Evolutionary conservation across 805 yeast species (phyloP).

Genomic region (Nakazawaea molendinolei): DNA sequence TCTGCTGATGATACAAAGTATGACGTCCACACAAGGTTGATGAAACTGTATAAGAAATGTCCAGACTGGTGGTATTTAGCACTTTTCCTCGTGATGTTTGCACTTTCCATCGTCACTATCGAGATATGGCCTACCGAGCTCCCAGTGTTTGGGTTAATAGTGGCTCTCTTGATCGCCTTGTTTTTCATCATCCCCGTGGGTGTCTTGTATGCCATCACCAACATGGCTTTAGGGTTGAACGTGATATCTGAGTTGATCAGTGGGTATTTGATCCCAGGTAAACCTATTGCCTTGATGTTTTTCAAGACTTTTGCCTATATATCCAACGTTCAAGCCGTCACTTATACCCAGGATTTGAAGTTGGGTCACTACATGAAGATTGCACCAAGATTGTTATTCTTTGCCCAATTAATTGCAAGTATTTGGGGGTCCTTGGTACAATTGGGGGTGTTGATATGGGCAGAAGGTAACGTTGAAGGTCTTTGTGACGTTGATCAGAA

Average conservation of each 20-base stretch:
- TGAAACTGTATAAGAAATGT: constrained; percentile 55
- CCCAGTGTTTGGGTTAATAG: constrained; percentile 57
- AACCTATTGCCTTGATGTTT: constrained; percentile 55
- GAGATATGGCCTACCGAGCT: constrained; percentile 42
- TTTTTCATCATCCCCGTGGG: constrained; percentile 56
- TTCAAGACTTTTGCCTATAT: constrained; percentile 55
- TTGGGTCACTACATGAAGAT: constrained; percentile 59
- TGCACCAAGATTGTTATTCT: constrained; percentile 55
- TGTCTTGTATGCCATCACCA: constrained; percentile 56
- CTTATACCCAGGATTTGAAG: constrained; percentile 50
- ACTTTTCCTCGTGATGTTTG: constrained; percentile 38
- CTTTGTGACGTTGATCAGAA: constrained; percentile 37
- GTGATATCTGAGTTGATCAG: constrained; percentile 59
- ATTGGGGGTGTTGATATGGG: constrained; percentile 35
- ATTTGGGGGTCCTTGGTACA: constrained; percentile 38
- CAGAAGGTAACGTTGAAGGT: constrained; percentile 28
- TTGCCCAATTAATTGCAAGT: constrained; percentile 40
- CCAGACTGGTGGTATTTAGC: constrained; percentile 67
- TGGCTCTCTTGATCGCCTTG: constrained; percentile 48
- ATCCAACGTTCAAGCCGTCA: constrained; percentile 50
- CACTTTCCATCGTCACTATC: constrained; percentile 32
- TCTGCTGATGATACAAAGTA: constrained; percentile 20
- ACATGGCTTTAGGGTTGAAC: constrained; percentile 50
- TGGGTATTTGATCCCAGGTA: constrained; percentile 60
- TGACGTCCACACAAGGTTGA: constrained; percentile 37